Evolutionary conservation across 2,329 filamentous ascomycete species (phyloP).

Genomic region (Proliferodiscus dingleyae): DNA sequence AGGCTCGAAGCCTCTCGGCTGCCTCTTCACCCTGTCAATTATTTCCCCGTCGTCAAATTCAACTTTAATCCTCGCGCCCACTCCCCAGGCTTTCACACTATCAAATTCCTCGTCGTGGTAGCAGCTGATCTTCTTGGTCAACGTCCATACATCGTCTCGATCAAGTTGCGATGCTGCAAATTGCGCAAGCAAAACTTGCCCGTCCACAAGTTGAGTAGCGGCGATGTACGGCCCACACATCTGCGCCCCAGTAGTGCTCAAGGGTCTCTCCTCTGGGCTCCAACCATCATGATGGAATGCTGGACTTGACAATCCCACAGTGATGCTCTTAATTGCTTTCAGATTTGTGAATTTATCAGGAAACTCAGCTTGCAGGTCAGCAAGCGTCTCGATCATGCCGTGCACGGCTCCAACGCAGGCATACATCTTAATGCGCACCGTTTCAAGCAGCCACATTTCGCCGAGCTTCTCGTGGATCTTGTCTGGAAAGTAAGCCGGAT

Average conservation of each 20-base stretch:
- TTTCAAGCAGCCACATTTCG: slow-evolving; percentile 32
- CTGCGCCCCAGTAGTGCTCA: slow-evolving; percentile 35
- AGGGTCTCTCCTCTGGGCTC: slow-evolving; percentile 30
- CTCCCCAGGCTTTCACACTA: slow-evolving; percentile 7
- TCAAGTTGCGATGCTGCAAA: slow-evolving; percentile 32
- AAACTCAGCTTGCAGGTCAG: slow-evolving; percentile 30
- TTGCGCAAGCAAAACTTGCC: slow-evolving; percentile 32
- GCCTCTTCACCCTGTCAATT: slow-evolving; percentile 21
- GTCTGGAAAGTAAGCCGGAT: slow-evolving; percentile 26
- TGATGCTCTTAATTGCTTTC: slow-evolving; percentile 26
- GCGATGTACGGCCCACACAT: slow-evolving; percentile 36
- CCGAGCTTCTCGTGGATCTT: slow-evolving; percentile 34
- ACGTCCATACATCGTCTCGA: slow-evolving; percentile 33
- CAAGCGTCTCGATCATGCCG: slow-evolving; percentile 33
- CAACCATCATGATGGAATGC: slow-evolving; percentile 36
- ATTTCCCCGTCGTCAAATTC: slow-evolving; percentile 19
- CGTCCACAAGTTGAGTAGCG: slow-evolving; percentile 36
- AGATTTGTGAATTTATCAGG: slow-evolving; percentile 27
- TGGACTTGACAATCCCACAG: slow-evolving; percentile 28
- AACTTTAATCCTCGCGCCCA: slow-evolving; percentile 20
- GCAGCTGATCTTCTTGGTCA: slow-evolving; percentile 31
- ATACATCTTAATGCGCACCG: slow-evolving; percentile 36
- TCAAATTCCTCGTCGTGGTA: slow-evolving; percentile 14
- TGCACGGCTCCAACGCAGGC: slow-evolving; percentile 36
- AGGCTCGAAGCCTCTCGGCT: slow-evolving; percentile 32